Evolutionary conservation across 495 filamentous ascomycete species (phyloP).

Genomic region (Trichoderma virens): DNA sequence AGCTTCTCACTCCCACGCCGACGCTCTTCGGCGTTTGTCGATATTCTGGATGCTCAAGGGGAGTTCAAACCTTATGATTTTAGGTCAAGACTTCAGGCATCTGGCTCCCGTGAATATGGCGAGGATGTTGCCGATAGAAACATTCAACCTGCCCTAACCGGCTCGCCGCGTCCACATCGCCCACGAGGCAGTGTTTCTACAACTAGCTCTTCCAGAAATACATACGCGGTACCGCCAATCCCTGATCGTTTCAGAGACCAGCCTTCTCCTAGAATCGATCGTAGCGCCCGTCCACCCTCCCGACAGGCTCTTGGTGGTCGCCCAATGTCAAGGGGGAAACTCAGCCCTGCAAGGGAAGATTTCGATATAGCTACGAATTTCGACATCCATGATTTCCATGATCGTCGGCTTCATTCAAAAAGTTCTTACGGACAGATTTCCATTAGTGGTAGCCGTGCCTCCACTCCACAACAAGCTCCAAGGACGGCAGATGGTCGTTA

Average conservation of each 20-base stretch:
- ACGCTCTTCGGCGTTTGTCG: slow-evolving; percentile 26
- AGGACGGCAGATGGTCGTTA: background rate
- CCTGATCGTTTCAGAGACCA: background rate
- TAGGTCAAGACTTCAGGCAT: slow-evolving; percentile 34
- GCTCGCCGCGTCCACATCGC: background rate
- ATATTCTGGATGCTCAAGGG: slow-evolving; percentile 45
- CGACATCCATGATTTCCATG: background rate
- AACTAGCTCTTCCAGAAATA: background rate
- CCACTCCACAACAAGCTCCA: background rate
- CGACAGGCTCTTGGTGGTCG: background rate
- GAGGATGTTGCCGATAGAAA: slow-evolving; percentile 52
- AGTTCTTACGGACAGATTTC: background rate
- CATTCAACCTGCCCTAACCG: slow-evolving; percentile 7
- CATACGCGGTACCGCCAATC: background rate
- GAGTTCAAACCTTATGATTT: slow-evolving; percentile 38
- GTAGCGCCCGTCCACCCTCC: background rate
- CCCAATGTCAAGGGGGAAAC: background rate
- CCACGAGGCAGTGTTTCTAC: background rate
- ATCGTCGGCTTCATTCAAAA: background rate
- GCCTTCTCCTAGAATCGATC: background rate
- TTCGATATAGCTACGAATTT: background rate
- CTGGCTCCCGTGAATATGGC: slow-evolving; percentile 41
- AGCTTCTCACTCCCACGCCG: slow-evolving; percentile 11
- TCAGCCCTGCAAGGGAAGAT: background rate
- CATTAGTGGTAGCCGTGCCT: background rate